Percentiles rank a stretch among this genome's conserved stretches.
Conservation (phyloP, 2,329 filamentous ascomycete genomes). For the Septoria petroselini region DNA sequence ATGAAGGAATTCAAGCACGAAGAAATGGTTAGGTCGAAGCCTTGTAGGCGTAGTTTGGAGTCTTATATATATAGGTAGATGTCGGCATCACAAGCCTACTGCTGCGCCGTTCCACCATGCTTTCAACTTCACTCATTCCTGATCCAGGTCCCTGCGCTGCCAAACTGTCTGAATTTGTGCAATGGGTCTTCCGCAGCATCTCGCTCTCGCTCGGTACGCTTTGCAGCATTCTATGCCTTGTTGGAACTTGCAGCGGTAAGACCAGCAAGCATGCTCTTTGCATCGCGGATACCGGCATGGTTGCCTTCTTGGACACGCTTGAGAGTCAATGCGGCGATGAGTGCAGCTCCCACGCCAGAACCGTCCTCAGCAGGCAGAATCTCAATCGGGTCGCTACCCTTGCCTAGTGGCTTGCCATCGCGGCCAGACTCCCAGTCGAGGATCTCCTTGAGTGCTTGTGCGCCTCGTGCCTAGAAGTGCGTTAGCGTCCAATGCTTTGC, state of each 20-base stretch:
- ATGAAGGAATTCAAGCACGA: too few relatives aligned
- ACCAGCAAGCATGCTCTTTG: slow-evolving; percentile 43
- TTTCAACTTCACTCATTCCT: not conserved
- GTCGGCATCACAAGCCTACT: too few relatives aligned
- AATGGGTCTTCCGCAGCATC: slow-evolving; percentile 3
- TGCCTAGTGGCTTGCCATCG: slow-evolving; percentile 57
- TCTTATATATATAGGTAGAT: too few relatives aligned
- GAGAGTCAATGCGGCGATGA: slow-evolving; percentile 75
- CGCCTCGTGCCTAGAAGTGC: slow-evolving; percentile 61
- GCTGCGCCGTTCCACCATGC: too few relatives aligned
- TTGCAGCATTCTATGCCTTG: slow-evolving; percentile 19
- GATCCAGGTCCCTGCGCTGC: slow-evolving; percentile 3
- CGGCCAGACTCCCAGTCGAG: slow-evolving; percentile 83
- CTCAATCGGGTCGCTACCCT: slow-evolving; percentile 73
- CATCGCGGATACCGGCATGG: slow-evolving; percentile 56
- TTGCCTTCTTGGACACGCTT: slow-evolving; percentile 62
- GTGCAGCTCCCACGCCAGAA: slow-evolving; percentile 90
- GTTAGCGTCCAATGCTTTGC: slow-evolving; percentile 13
- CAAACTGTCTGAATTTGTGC: slow-evolving; percentile 3
- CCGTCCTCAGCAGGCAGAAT: slow-evolving; percentile 91
- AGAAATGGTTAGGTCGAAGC: slow-evolving; percentile 18
- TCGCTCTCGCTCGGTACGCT: slow-evolving; percentile 3
- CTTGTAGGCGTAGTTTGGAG: too few relatives aligned
- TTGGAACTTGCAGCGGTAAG: slow-evolving; percentile 30
- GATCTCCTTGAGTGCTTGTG: slow-evolving; percentile 86